Percentiles rank a stretch among this genome's conserved stretches.
Conservation (phyloP, 164 flowering plant genomes). For the Cinnamomum micranthum region DNA sequence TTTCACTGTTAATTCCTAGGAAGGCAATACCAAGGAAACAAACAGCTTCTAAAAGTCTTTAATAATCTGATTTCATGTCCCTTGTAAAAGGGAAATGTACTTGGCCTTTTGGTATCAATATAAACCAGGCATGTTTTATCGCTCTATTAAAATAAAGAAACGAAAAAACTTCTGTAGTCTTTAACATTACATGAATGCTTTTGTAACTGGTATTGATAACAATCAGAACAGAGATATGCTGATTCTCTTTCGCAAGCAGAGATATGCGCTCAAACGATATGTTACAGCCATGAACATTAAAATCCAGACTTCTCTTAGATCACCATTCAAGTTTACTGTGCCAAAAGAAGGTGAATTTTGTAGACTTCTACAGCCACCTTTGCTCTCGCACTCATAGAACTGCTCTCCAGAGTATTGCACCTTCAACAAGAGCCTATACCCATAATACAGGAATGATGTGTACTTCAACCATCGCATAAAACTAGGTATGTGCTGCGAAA, state of each 20-base stretch:
- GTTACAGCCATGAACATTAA: constrained; percentile 74
- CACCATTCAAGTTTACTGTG: constrained; percentile 74
- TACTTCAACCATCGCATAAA: constrained; percentile 96
- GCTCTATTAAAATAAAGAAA: too few species aligned
- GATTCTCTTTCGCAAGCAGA: constrained; percentile 68
- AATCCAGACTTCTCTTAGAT: constrained; percentile 81
- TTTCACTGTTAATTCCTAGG: too few species aligned
- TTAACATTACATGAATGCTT: too few species aligned
- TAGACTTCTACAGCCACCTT: constrained; percentile 61
- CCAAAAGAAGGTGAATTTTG: constrained; percentile 90
- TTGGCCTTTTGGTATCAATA: too few species aligned
- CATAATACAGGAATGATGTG: constrained; percentile 78
- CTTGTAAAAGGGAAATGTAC: too few species aligned
- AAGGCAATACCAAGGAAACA: too few species aligned
- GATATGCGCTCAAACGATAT: constrained; percentile 65
- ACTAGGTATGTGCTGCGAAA: constrained; percentile 83
- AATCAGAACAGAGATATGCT: constrained; percentile 37
- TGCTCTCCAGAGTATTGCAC: constrained; percentile 88
- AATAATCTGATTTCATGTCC: too few species aligned
- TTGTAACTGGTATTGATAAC: not conserved
- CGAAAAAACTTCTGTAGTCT: too few species aligned
- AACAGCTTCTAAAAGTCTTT: too few species aligned
- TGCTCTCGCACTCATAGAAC: constrained; percentile 69
- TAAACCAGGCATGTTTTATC: too few species aligned
- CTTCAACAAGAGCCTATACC: constrained; percentile 80